Percentiles rank a stretch among this genome's conserved stretches.
phyloP scores from a whole-genome alignment of 345 rosid genomes.

The Salix purpurea region DNA sequence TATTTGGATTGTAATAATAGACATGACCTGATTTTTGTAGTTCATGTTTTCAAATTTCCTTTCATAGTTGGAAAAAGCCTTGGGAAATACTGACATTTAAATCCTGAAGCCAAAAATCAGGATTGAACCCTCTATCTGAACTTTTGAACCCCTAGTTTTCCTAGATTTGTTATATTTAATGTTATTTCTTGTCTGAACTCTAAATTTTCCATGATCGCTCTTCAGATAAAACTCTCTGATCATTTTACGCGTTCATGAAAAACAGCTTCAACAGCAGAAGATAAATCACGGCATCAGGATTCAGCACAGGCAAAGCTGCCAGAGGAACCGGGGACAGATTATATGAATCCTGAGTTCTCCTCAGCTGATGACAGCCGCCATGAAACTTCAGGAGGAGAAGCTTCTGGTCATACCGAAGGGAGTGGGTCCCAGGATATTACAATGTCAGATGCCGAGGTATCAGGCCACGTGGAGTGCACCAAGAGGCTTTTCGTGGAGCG shows the following conservation, averaged over 20 bases:
- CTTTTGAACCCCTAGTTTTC: not conserved
- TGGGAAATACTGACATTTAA: not conserved
- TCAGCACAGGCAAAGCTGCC: slow-evolving; percentile 33
- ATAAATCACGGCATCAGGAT: slow-evolving; percentile 44
- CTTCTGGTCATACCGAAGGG: slow-evolving; percentile 12
- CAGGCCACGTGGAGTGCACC: slow-evolving; percentile 35
- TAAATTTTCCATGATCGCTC: not conserved
- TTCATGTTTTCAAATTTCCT: not conserved
- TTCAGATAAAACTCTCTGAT: not conserved
- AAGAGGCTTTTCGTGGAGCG: slow-evolving; percentile 50
- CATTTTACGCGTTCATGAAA: not conserved
- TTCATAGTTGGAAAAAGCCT: not conserved
- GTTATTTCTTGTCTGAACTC: not conserved
- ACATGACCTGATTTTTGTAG: not conserved
- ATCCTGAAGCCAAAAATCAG: not conserved
- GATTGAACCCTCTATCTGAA: not conserved
- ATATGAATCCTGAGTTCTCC: slow-evolving; percentile 34
- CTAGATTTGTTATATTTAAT: not conserved
- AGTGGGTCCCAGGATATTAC: slow-evolving; percentile 27
- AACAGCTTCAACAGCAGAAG: slow-evolving; percentile 46
- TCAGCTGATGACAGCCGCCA: slow-evolving; percentile 16
- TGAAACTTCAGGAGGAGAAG: slow-evolving; percentile 25
- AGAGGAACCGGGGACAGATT: slow-evolving; percentile 34
- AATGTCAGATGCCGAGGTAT: slow-evolving; percentile 42
- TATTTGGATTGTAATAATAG: not conserved